Evolutionary conservation across 257 asterid species (phyloP), one percentile per base, ranked within the genome.

Genomic region (Hygrophila difformis): DNA sequence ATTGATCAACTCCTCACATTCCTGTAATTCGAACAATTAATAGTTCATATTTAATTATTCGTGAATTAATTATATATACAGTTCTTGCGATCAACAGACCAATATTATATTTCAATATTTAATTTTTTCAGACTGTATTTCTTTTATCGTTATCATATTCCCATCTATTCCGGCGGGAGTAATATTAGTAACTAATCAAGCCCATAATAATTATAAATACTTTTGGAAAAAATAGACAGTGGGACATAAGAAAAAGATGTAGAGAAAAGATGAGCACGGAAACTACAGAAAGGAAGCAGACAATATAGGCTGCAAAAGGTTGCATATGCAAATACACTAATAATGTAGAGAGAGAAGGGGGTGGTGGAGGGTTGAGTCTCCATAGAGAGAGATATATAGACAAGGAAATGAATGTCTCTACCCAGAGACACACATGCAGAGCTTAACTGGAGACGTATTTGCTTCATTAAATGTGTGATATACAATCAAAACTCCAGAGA

Each of bases 351-450:
- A 13, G 61, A 43, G 15, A 53, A 60, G 39, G 7, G 29, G 7
- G 7, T 24, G 84, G n/a, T 5, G 31, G 31, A 8, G 31, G 0
- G 31, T 26, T 26, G 31, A 26, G 4, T 26, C 31, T 26, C 4
- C 31, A n/a, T n/a, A n/a, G n/a, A n/a, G n/a, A n/a, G n/a, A n/a
- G n/a, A n/a, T n/a, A n/a, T n/a, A n/a, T n/a, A n/a, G n/a, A n/a
- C n/a, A n/a, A n/a, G n/a, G n/a, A n/a, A n/a, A 26, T 26, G 31
- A 26, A 26, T 26, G 4, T 26, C 31, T 72, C 73, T 50, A 72
- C 68, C 76, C 92, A 71, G 79, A 73, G 79, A 83, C 75, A 65
- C 80, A 65, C 88, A 67, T 61, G 70, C 57, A 65, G 50, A 77
- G 64, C 53, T 63, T 52, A 65, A 64, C 70, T 54, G 71, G 55